phyloP scores from a whole-genome alignment of 345 rosid species.

The Rhodamnia rubescens region DNA sequence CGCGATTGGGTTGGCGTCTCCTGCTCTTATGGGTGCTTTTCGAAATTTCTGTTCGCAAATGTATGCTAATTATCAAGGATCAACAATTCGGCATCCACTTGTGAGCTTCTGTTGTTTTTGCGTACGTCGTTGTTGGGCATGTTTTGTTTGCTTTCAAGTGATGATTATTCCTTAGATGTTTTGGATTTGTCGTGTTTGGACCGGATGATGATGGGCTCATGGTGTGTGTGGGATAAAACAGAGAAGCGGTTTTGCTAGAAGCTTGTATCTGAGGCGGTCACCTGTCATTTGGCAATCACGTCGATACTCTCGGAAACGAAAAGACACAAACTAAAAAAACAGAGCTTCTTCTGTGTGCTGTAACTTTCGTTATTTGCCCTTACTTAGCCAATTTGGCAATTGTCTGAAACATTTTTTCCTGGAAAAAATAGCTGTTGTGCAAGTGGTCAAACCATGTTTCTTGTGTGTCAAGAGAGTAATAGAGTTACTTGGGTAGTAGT shows the following conservation, averaged over 20 bases:
- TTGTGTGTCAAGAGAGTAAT: background rate
- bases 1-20: background rate
- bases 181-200: background rate
- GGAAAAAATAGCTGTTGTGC: background rate
- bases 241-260: background rate
- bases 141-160: background rate
- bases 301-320: background rate
- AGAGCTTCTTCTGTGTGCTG: background rate
- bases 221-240: background rate
- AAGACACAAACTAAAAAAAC: background rate
- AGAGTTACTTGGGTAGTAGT: background rate
- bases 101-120: background rate
- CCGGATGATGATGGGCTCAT: background rate
- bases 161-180: background rate
- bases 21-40: background rate
- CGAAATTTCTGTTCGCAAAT: background rate
- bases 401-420: background rate
- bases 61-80: background rate
- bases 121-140: background rate
- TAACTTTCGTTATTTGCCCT: background rate
- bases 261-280: background rate
- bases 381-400: background rate
- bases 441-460: background rate
- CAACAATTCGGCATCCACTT: background rate
- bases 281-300: background rate